Base-by-base conservation (phyloP, 2,329 filamentous ascomycete genomes). In the Lachnellula suecica region DNA sequence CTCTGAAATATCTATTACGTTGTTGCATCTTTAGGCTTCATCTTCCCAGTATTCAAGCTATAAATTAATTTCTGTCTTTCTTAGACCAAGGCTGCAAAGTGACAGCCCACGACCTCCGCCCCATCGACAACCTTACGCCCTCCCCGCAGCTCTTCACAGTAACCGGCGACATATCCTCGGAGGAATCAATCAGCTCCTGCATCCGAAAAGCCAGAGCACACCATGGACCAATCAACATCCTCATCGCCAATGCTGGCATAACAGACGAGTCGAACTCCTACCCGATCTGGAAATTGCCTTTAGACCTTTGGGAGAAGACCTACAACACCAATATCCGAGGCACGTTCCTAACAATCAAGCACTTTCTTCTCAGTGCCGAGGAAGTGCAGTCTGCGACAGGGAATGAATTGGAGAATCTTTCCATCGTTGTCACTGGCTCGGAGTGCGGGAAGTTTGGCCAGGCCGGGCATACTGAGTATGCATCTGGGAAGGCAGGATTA, bases 301-400 rank as follows among this genome's bases (percentile, higher is more conserved):
- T 75, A 4, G 71, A 74, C n/a, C 65, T 73, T 1, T 82, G 78
- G 79, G 76, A 81, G 46, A 71, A 74, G 49, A 74, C 73, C 1
- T 79, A 80, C 57, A 67, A 68, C 20, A 70, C 71, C 20, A 81
- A 81, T 55, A 71, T 76, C 15, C 72, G 75, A 15, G 78, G 77
- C 4, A 79, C 76, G 2, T 82, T 79, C 55, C 67, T 83, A 3
- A 78, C 77, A 0, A 75, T 82, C 63, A 82, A 82, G 59, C 75
- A 81, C 53, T 82, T 81, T 62, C 66, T 82, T 5, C 72, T 67
- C 27, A 65, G 67, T 1, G 72, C 76, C 0, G 69, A 73, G 13
- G 54, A 61, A 4, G 53, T 63, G 2, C 78, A 81, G 47, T 47
- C 31, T 56, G 59, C 72, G 20, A 56, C 53, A 2, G 58, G 63